phyloP scores from a whole-genome alignment of 2,329 filamentous ascomycete genomes.

The Calonectria leucothoes region DNA sequence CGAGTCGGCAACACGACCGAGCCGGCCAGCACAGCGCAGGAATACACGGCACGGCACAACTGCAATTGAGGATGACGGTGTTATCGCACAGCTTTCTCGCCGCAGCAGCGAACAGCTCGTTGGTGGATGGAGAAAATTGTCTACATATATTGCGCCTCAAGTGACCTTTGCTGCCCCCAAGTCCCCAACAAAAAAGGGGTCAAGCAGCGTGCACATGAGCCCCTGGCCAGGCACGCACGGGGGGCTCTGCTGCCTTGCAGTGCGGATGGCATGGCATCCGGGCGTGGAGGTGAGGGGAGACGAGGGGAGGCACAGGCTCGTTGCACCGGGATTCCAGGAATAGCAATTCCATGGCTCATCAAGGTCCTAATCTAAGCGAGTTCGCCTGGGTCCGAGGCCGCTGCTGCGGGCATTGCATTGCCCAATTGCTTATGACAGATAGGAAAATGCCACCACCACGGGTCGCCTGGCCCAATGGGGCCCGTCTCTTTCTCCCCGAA shows the following conservation, averaged over 20 bases:
- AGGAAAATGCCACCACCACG: neutral
- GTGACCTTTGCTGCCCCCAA: conserved; percentile 1
- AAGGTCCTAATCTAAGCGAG: neutral
- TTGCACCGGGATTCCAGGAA: neutral
- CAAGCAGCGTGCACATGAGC: neutral
- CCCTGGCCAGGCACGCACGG: neutral
- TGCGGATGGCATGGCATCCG: no score
- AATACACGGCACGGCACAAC: no score
- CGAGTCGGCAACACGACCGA: no score
- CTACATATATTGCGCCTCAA: conserved; percentile 7
- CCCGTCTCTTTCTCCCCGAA: neutral
- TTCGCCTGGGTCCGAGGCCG: neutral
- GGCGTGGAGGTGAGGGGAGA: neutral
- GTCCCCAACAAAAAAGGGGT: neutral
- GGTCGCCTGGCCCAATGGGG: neutral
- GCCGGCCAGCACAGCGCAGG: no score
- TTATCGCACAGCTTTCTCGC: neutral
- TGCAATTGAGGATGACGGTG: neutral
- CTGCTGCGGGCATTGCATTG: neutral
- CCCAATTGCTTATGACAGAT: neutral
- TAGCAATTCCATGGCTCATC: neutral
- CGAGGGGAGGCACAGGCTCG: neutral
- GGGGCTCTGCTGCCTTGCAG: neutral
- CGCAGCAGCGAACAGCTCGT: neutral
- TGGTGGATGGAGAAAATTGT: neutral